phyloP scores from a whole-genome alignment of 768 basidiomycete genomes.

The Tephrocybe sp. region DNA sequence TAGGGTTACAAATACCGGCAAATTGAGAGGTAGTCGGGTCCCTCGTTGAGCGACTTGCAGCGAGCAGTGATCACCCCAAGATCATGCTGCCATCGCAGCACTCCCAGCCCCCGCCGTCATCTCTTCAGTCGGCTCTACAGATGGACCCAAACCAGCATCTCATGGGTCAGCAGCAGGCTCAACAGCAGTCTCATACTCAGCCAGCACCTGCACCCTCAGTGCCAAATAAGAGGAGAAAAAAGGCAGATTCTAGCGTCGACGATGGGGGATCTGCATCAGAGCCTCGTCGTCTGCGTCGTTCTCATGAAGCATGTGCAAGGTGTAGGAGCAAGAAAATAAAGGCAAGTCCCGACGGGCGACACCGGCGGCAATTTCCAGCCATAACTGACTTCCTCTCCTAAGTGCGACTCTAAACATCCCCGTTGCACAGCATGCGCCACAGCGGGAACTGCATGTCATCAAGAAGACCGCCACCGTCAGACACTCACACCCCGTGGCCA shows the following conservation, averaged over 20 bases:
- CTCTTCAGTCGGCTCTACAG: constrained; percentile 62
- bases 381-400: constrained; percentile 26
- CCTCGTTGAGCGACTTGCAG: constrained; percentile 30
- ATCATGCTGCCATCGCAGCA: constrained; percentile 38
- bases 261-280: constrained; percentile 61
- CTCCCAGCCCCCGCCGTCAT: constrained; percentile 38
- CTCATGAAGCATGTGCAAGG: constrained; percentile 90
- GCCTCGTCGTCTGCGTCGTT: constrained; percentile 79
- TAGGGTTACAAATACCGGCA: constrained; percentile 34
- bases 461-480: constrained; percentile 87
- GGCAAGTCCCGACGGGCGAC: constrained; percentile 69
- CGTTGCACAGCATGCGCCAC: constrained; percentile 83
- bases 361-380: constrained; percentile 84
- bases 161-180: constrained; percentile 41
- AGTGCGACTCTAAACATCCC: constrained; percentile 93
- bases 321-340: constrained; percentile 98
- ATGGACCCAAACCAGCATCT: constrained; percentile 66
- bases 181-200: constrained; percentile 19
- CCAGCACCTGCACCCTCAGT: constrained; percentile 27
- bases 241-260: constrained; percentile 54
- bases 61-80: constrained; percentile 18
- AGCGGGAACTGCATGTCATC: constrained; percentile 77
- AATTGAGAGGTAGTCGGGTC: constrained; percentile 29
- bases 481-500: constrained; percentile 84
- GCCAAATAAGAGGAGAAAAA: constrained; percentile 53